Evolutionary conservation across 805 yeast species (phyloP), one percentile per base, ranked within the genome.

Genomic region (Cyberlindnera japonica): DNA sequence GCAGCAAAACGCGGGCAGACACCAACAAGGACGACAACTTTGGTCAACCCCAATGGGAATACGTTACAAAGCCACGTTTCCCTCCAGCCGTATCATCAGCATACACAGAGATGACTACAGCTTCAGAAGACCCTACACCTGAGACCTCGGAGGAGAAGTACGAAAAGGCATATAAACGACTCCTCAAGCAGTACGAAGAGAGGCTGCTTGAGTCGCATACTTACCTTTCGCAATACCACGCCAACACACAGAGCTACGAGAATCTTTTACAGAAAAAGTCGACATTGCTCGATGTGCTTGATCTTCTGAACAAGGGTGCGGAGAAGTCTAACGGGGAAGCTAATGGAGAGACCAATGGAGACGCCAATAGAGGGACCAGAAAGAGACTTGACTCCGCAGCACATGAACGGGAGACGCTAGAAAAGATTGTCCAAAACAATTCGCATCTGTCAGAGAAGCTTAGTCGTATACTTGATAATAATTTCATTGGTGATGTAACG

Each of bases 181-280:
- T 43, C 6, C 31, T 21, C n/a, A 43, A 36, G 29, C 43, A 43
- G 38, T 39, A 38, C 35, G 37, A 39, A 25, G 47, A 43, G 18
- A 38, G 28, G 27, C 47, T 43, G 4, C 29, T 32, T 20, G 28
- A 36, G 16, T 33, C 47, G 8, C 36, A 35, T 16, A 35, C 13
- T 8, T 38, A 38, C 5, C 19, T 35, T 11, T 16, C 43, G 6
- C 25, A 38, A 26, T 43, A 38, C 22, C 43, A 39, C 13, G n/a
- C 32, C 18, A 23, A 35, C 18, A 43, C 47, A 14, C 43, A 43
- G 16, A 34, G 39, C 33, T 32, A 43, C 25, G 17, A 19, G 3
- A n/a, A 34, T 2, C 30, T 43, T 12, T 14, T 23, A 3, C 32
- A 33, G 16, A 43, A 43, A 33, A 43, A 36, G 24, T 17, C 30